A percentile compares a stretch with the other conserved stretches of the same genome.
Evolutionary conservation across 1,139 yeast species (phyloP).

Genomic region (Blastobotrys niveus): DNA sequence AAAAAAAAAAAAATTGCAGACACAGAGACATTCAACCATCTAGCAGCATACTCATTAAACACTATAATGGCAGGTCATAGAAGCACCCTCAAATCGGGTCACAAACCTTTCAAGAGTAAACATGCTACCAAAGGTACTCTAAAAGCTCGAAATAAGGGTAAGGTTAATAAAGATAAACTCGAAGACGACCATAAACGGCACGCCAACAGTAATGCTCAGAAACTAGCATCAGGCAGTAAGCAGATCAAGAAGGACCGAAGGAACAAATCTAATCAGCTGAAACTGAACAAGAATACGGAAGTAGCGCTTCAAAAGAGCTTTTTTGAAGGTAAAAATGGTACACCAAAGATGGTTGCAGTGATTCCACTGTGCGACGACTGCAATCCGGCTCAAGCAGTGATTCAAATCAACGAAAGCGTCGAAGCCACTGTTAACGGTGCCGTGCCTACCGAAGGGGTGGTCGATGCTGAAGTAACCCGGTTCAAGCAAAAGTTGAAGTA

Average conservation of each 20-base stretch:
- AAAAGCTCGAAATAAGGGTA: slow-evolving; percentile 76
- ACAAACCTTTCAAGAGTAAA: slow-evolving; percentile 83
- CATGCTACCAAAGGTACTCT: slow-evolving; percentile 89
- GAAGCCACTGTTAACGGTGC: slow-evolving; percentile 25
- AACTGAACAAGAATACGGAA: slow-evolving; percentile 61
- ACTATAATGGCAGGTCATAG: slow-evolving; percentile 46
- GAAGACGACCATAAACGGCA: slow-evolving; percentile 2
- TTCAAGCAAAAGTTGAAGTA: slow-evolving; percentile 73
- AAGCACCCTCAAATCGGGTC: slow-evolving; percentile 73
- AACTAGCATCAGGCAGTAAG: slow-evolving; percentile 70
- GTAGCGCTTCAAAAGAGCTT: slow-evolving; percentile 45
- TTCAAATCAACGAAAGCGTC: slow-evolving; percentile 32
- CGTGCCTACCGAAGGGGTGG: slow-evolving; percentile 35
- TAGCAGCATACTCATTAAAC: too few species aligned
- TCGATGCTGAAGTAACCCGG: slow-evolving; percentile 44
- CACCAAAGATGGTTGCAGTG: slow-evolving; percentile 76
- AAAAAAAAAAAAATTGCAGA: not conserved
- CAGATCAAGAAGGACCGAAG: slow-evolving; percentile 67
- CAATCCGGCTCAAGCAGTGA: slow-evolving; percentile 52
- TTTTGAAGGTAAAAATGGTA: slow-evolving; percentile 75
- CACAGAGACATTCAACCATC: not conserved
- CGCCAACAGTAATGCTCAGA: slow-evolving; percentile 64
- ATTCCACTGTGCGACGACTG: slow-evolving; percentile 75
- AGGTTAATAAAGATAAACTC: slow-evolving; percentile 51
- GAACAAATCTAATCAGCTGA: slow-evolving; percentile 72